These are phyloP conservation scores for Colletotrichum chlorophyti DNA, from an alignment of 2,329 filamentous ascomycete genomes.

Conservation along the genomic window DNA sequence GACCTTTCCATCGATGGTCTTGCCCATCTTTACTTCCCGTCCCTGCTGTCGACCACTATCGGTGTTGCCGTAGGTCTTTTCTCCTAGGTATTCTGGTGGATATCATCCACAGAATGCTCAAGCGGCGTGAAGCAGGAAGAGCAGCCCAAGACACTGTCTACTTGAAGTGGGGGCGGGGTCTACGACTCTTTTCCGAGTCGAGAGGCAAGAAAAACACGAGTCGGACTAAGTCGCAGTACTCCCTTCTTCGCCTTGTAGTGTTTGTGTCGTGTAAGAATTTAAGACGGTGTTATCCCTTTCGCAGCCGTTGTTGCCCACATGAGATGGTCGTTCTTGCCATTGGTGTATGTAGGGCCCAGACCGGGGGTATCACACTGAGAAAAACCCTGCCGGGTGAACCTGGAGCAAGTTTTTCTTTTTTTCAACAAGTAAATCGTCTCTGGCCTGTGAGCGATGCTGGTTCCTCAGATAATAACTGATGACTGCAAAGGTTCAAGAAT, in stretches of 20 bases:
- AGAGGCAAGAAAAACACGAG: background rate
- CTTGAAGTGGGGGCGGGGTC: too few relatives aligned
- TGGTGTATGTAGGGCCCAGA: slow-evolving; percentile 12
- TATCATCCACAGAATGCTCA: background rate
- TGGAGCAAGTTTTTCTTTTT: too few relatives aligned
- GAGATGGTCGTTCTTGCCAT: background rate
- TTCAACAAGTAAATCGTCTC: too few relatives aligned
- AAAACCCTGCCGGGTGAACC: slow-evolving; percentile 4
- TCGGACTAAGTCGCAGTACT: too few relatives aligned
- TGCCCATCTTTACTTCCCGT: slow-evolving; percentile 33
- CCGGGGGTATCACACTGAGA: slow-evolving; percentile 2
- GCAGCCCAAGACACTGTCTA: too few relatives aligned
- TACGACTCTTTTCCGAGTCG: too few relatives aligned
- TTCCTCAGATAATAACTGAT: too few relatives aligned
- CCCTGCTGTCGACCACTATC: background rate
- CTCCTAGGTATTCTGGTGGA: background rate
- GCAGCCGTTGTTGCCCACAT: background rate
- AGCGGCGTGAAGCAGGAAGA: too few relatives aligned
- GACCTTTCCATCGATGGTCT: slow-evolving; percentile 39
- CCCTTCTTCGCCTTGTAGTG: too few relatives aligned
- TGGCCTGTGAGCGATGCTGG: too few relatives aligned
- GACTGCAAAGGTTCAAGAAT: too few relatives aligned
- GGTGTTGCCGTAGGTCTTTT: background rate
- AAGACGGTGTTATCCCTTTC: background rate
- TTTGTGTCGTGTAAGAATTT: background rate